These are phyloP conservation scores for Cryoendolithus antarcticus DNA, from an alignment of 2,329 filamentous ascomycete species.

Conservation along the genomic window DNA sequence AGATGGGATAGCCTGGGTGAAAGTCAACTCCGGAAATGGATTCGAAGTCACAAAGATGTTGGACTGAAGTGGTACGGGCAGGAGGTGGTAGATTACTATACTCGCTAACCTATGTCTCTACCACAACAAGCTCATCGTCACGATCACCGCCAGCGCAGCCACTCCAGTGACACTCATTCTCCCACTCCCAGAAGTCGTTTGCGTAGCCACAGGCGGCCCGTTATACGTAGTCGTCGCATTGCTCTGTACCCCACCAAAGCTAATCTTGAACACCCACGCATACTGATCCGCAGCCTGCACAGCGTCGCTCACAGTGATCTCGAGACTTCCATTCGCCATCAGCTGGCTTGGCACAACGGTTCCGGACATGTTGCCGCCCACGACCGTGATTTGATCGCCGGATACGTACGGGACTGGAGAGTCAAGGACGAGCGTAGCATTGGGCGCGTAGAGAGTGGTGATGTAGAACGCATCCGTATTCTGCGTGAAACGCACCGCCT, in stretches of 20 bases:
- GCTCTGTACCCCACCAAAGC: conserved; percentile 13
- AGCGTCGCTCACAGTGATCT: conserved; percentile 22
- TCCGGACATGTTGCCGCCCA: conserved; percentile 25
- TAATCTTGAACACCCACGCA: conserved; percentile 34
- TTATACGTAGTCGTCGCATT: too few species aligned
- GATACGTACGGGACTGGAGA: conserved; percentile 35
- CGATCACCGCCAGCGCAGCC: background rate
- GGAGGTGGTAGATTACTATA: conserved; percentile 17
- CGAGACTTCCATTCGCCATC: conserved; percentile 20
- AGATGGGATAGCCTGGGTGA: conserved; percentile 26
- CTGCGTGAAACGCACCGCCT: conserved; percentile 39
- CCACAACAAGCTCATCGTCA: background rate
- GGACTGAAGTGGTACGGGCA: conserved; percentile 26
- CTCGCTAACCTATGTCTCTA: too few species aligned
- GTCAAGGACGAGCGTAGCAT: conserved; percentile 27
- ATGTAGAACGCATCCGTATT: conserved; percentile 43
- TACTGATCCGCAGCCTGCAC: conserved; percentile 26
- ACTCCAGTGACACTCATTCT: background rate
- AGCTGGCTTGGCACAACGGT: conserved; percentile 17
- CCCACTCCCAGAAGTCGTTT: conserved; percentile 2
- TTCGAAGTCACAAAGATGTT: conserved; percentile 24
- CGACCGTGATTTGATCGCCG: conserved; percentile 36
- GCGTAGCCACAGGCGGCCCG: conserved; percentile 4
- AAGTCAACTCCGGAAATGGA: conserved; percentile 25
- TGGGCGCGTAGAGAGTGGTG: conserved; percentile 32